phyloP scores from a whole-genome alignment of 78 protist genomes.

The Paratrimastix pyriformis region DNA sequence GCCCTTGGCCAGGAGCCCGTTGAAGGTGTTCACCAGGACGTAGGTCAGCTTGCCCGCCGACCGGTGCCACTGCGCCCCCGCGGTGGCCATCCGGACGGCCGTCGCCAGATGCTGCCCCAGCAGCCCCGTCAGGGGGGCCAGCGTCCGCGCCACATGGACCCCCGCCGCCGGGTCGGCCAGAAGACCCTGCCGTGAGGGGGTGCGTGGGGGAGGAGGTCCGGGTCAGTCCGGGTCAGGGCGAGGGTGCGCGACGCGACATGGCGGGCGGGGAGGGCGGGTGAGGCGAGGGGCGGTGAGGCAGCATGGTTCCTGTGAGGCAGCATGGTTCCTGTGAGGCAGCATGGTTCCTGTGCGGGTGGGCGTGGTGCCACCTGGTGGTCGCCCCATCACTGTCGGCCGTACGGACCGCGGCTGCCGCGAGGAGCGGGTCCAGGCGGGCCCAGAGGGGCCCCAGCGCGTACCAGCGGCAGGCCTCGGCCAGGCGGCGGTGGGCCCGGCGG shows the following conservation, averaged over 20 bases:
- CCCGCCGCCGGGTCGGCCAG: background rate
- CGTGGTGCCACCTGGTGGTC: too few relatives aligned
- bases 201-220: background rate
- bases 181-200: background rate
- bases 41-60: conserved; percentile 22
- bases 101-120: background rate
- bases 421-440: too few relatives aligned
- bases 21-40: conserved; percentile 32
- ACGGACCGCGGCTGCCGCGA: background rate
- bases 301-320: too few relatives aligned
- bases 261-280: too few relatives aligned
- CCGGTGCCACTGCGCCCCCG: background rate
- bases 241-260: background rate
- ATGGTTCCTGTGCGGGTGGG: too few relatives aligned
- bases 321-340: too few relatives aligned
- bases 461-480: too few relatives aligned
- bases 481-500: too few relatives aligned
- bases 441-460: too few relatives aligned
- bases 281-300: too few relatives aligned
- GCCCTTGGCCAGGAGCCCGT: conserved; percentile 46
- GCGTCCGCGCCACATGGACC: background rate
- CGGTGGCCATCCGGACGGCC: background rate
- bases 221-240: background rate
- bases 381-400: background rate
- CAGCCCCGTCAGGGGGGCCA: too few relatives aligned